Evolutionary conservation across 441 rosid genomes (phyloP).

Genomic region (Croton laevigatus): DNA sequence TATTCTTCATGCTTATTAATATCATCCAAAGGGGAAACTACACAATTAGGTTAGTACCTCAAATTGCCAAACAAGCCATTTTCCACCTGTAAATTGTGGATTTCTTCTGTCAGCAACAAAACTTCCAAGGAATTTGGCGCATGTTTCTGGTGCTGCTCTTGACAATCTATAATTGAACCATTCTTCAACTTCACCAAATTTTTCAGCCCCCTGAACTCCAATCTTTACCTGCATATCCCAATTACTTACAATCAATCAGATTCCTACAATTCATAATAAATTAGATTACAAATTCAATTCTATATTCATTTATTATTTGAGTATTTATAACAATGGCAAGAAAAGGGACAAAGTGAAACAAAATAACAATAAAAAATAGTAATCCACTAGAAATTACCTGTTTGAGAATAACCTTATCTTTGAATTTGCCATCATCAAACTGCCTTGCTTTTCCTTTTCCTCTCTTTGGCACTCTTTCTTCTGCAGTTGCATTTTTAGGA

Average conservation of each 20-base stretch:
- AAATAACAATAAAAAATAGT: not conserved
- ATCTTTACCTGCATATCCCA: constrained; percentile 61
- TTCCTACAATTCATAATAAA: too few species aligned
- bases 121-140: constrained; percentile 91
- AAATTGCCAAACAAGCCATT: constrained; percentile 99
- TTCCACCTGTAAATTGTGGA: constrained; percentile 68
- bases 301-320: too few species aligned
- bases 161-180: constrained; percentile 97
- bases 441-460: constrained; percentile 40
- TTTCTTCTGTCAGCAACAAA: constrained; percentile 74
- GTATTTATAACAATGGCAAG: not conserved
- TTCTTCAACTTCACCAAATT: constrained; percentile 88
- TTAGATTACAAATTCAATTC: too few species aligned
- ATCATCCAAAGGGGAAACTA: constrained; percentile 2
- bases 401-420: constrained; percentile 82
- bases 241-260: not conserved
- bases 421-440: constrained; percentile 48
- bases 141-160: constrained; percentile 96
- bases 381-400: constrained; percentile 41
- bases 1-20: not conserved
- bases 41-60: constrained; percentile 51
- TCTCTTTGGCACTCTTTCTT: constrained; percentile 44
- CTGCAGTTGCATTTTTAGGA: constrained; percentile 48
- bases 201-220: constrained; percentile 73
- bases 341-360: not conserved